Evolutionary conservation across 2,329 filamentous ascomycete genomes (phyloP), one percentile per base, ranked within the genome.

Genomic region (Malbranchea zuffiana): DNA sequence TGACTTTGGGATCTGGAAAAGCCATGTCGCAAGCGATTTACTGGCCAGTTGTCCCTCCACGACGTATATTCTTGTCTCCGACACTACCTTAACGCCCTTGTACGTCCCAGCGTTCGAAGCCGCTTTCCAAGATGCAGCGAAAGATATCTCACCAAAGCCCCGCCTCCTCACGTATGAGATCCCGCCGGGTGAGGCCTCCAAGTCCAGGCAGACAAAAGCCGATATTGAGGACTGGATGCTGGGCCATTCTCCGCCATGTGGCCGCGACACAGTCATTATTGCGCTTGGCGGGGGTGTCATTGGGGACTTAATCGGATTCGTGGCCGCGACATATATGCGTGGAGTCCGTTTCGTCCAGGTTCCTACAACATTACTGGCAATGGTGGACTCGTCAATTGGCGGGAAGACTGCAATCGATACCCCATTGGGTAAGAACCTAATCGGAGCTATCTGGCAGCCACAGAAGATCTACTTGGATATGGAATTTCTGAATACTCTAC

Each of bases 361-460:
- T 31, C 90, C 90, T 1, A 98, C 90, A 6, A 94, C 87, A 0
- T 69, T 98, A 40, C 71, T 98, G 36, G 78, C 90, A 46, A 98
- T 98, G 90, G 90, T 98, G 27, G 90, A 98, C 62, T 96, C 88
- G 30, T 94, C 86, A 24, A 96, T 98, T 55, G 90, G 90, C 44
- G 90, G 90, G 45, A 98, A 98, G 70, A 98, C 90, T 6, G 90
- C 90, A 39, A 96, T 98, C 59, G 90, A 98, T 56, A 93, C 85
- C 0, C 87, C 88, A 5, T 75, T 87, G 57, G 90, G 90, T 43
- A 98, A 98, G 70, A 98, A 98, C 57, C 65, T 98, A 44, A 78
- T 98, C 39, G 90, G 90, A 3, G 78, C 88, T 21, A 96, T 98
- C 62, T 96, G 88, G 87, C 90, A 98, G 58, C 90, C 90, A 3